Evolutionary conservation across 1,284 basidiomycete species (phyloP).

Genomic region (Athelia sp.): DNA sequence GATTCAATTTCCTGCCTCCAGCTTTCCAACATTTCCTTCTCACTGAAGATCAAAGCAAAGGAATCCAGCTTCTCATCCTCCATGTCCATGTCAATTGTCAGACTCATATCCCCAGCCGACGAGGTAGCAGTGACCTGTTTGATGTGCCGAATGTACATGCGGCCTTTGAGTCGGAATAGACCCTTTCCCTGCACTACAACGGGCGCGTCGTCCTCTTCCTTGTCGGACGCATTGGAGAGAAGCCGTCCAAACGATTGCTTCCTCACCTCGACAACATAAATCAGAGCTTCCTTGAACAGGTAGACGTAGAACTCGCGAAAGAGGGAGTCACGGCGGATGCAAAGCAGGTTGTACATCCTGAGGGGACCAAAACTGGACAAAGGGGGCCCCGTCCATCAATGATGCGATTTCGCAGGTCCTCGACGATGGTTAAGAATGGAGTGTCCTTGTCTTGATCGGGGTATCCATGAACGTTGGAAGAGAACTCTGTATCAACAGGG

Average conservation of each 20-base stretch:
- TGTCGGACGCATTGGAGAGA: constrained; percentile 54
- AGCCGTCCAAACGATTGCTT: constrained; percentile 74
- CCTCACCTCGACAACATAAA: constrained; percentile 94
- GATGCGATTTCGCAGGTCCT: constrained; percentile 84
- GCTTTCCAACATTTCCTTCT: constrained; percentile 78
- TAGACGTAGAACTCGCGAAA: constrained; percentile 93
- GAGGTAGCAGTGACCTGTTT: constrained; percentile 79
- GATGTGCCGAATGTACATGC: constrained; percentile 94
- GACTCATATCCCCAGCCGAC: constrained; percentile 74
- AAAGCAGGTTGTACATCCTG: constrained; percentile 87
- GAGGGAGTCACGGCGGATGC: constrained; percentile 81
- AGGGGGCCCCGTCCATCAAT: constrained; percentile 91
- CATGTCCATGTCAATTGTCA: constrained; percentile 95
- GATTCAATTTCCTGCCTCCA: constrained; percentile 81
- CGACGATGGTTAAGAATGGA: constrained; percentile 76
- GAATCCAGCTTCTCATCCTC: constrained; percentile 89
- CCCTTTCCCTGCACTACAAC: constrained; percentile 54
- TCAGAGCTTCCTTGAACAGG: constrained; percentile 93
- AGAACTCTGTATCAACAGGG: constrained; percentile 10
- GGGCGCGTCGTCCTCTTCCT: constrained; percentile 39
- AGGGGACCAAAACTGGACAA: constrained; percentile 82
- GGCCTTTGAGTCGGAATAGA: constrained; percentile 87
- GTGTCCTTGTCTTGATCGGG: constrained; percentile 45
- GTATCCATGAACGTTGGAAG: background rate
- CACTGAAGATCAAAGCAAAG: constrained; percentile 92